Conservation (phyloP, 495 filamentous ascomycete species). For the Annulohypoxylon stygium region DNA sequence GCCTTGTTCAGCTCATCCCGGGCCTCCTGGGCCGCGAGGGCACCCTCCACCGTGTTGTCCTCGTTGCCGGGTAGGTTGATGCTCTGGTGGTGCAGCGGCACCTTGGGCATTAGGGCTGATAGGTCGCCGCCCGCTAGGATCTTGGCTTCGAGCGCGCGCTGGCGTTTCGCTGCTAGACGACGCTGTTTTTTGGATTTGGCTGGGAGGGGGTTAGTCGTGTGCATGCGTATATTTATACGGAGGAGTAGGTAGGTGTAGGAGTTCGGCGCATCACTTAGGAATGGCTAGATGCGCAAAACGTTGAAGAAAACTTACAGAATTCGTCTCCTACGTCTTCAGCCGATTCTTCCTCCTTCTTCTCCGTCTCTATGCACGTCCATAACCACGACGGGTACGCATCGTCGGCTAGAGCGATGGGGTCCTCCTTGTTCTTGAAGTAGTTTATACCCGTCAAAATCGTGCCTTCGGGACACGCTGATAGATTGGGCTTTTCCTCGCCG, state of each 20-base stretch:
- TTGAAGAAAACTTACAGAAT: conserved; percentile 72
- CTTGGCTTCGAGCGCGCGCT: conserved; percentile 73
- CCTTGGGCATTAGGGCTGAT: conserved; percentile 74
- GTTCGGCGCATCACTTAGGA: neutral
- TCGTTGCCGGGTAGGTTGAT: conserved; percentile 80
- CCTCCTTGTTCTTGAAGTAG: conserved; percentile 80
- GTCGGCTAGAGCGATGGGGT: conserved; percentile 82
- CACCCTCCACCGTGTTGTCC: conserved; percentile 68
- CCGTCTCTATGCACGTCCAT: conserved; percentile 78
- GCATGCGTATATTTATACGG: too few species aligned
- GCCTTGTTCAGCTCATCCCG: conserved; percentile 75
- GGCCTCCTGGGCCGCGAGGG: conserved; percentile 68
- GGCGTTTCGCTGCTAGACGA: conserved; percentile 72
- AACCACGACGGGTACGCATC: conserved; percentile 92
- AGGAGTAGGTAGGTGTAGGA: too few species aligned
- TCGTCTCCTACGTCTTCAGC: conserved; percentile 66
- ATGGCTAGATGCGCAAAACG: neutral
- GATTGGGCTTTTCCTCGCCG: conserved; percentile 33
- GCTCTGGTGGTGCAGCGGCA: conserved; percentile 86
- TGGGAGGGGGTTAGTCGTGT: conserved; percentile 49
- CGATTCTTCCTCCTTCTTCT: conserved; percentile 55
- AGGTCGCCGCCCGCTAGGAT: conserved; percentile 73
- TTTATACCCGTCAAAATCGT: conserved; percentile 83
- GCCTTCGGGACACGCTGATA: conserved; percentile 71
- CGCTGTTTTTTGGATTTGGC: conserved; percentile 86